A percentile compares a stretch with the other conserved stretches of the same genome.
These are phyloP conservation scores for Peronospora destructor DNA, from an alignment of 352 stramenopile species.

Conservation along the genomic window DNA sequence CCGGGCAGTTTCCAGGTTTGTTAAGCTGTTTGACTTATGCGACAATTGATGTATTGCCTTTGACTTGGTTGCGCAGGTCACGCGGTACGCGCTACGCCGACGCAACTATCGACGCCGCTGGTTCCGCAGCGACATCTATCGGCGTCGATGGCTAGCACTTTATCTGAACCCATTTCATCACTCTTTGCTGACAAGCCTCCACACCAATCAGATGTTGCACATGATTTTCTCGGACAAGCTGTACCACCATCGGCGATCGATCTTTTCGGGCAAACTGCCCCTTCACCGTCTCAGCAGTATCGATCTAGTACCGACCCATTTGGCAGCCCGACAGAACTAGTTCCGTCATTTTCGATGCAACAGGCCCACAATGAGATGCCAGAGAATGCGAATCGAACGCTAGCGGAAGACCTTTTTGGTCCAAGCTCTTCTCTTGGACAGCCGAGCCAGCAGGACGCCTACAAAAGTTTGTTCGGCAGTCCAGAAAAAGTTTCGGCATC, in stretches of 20 bases:
- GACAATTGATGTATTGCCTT: neutral
- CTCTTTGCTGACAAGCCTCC: conserved; percentile 8
- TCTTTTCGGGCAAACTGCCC: conserved; percentile 14
- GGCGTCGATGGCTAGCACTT: conserved; percentile 12
- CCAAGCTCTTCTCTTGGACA: conserved; percentile 25
- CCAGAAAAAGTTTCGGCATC: conserved; percentile 13
- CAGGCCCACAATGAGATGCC: conserved; percentile 12
- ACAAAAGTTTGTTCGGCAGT: conserved; percentile 43
- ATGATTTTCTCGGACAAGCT: conserved; percentile 23
- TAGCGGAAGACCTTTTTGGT: conserved; percentile 38
- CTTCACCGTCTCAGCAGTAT: conserved; percentile 12
- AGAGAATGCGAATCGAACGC: conserved; percentile 17
- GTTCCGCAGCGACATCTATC: conserved; percentile 35
- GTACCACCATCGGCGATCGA: conserved; percentile 3
- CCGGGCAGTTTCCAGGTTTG: conserved; percentile 24
- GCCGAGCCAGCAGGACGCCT: conserved; percentile 27
- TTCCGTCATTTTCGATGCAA: conserved; percentile 31
- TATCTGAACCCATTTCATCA: conserved; percentile 9
- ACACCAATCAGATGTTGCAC: conserved; percentile 2
- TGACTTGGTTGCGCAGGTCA: conserved; percentile 21
- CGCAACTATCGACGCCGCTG: conserved; percentile 54
- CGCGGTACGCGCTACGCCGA: conserved; percentile 37
- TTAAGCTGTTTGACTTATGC: neutral
- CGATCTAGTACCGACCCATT: conserved; percentile 28
- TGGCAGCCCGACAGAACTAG: conserved; percentile 16